Evolutionary conservation across 2,329 filamentous ascomycete genomes (phyloP), one percentile per base, ranked within the genome.

Genomic region (Cercospora sesami): DNA sequence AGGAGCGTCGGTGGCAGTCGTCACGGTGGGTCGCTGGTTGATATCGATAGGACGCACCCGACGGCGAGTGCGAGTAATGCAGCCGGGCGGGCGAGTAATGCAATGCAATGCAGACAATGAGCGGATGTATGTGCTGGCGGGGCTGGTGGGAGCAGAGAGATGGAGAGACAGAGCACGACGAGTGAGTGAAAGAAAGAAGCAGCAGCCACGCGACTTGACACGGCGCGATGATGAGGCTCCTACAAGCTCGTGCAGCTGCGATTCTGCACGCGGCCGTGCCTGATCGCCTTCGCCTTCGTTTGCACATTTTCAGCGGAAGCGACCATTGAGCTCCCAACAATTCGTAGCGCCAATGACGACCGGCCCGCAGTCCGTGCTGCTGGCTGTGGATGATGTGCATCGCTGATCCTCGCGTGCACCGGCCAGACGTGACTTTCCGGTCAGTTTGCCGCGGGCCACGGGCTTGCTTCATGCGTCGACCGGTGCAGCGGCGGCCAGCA

Each of bases 331-430:
- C 59, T 61, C 26, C 53, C 59, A 51, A 39, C 59, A 61, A 61
- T 16, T 10, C 12, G 18, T 61, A 61, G 59, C 59, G 59, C 36
- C 30, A n/a, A 42, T 39, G 30, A 39, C 59, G 59, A 23, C 36
- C 59, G 59, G 59, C 36, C 59, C 59, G 59, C 59, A 61, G 59
- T 61, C 59, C 59, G 59, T 45, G 23, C 59, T 61, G 36, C 33
- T 48, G 3, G 33, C 21, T 26, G 31, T 21, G 9, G 30, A 33
- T 60, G 58, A 57, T 57, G 53, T 8, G 14, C 53, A 31, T 58
- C 30, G 58, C 58, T 60, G 30, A 60, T 23, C 57, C 58, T 57
- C 51, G 28, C 51, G 16, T 57, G 51, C 26, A 21, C 48, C 36
- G 36, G 36, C 48, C 36, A 1, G 14, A n/a, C 36, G 36, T 39